Evolutionary conservation across 495 filamentous ascomycete species (phyloP), one percentile per base, ranked within the genome.

Genomic region (Elasticomyces elasticus): DNA sequence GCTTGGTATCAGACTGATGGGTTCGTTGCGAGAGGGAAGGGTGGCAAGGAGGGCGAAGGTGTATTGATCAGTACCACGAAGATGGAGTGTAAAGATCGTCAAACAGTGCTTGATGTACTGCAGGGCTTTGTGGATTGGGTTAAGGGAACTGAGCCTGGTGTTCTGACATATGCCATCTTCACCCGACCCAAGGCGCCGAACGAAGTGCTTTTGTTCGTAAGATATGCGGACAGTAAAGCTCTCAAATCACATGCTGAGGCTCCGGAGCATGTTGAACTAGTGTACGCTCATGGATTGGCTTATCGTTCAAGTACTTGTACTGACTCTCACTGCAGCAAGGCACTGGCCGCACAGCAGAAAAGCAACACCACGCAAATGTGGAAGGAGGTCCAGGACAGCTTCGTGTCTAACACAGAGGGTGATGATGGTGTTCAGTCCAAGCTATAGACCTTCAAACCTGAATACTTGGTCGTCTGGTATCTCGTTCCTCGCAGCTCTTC

Each of bases 351-450:
- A 22, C n/a, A 48, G 12, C 26, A 52, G 42, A 5, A 49, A 12
- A 31, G 19, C 33, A 26, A 27, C 23, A 22, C 13, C 13, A 60
- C 56, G 35, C 55, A 44, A 4, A 13, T 60, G 30, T 55, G 56
- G 56, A 47, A 51, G 45, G 56, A 60, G 37, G 47, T 60, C 5
- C 24, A 44, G 25, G 56, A 55, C 17, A 60, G 56, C 33, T 60
- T 60, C 27, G 56, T 49, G 1, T 49, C 50, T 23, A 43, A 45
- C 11, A 27, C 13, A 7, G 24, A 30, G 23, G 56, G 56, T 37
- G 49, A 30, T 20, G 49, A 37, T 3, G 25, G 19, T 23, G 52
- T 2, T 1, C 44, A n/a, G 19, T 42, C 56, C 46, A 47, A 54
- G 50, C 13, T 45, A 17, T 51, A 40, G 22, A n/a, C n/a, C n/a